Conservation (phyloP, 176 grass and related monocot genomes). For the Eragrostis curvula region DNA sequence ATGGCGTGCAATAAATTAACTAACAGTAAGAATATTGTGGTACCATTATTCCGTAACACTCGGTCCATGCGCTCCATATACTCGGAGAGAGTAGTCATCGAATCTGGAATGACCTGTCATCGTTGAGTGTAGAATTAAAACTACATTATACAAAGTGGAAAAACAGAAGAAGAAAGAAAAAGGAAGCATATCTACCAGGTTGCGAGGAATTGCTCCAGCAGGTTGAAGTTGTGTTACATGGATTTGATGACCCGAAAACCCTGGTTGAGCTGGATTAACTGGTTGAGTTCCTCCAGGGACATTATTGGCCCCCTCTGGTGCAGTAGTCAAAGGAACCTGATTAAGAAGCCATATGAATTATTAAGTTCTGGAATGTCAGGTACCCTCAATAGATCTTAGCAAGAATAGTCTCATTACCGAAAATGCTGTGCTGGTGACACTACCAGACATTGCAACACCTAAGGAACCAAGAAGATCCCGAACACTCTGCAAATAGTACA, state of each 20-base stretch:
- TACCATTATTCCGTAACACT: conserved; percentile 78
- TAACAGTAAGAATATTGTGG: conserved; percentile 15
- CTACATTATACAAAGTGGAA: conserved; percentile 18
- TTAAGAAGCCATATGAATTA: conserved; percentile 30
- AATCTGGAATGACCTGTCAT: conserved; percentile 85
- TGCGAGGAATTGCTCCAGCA: conserved; percentile 45
- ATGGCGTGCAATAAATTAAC: conserved; percentile 37
- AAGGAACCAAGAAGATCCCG: conserved; percentile 76
- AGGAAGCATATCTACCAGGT: conserved; percentile 48
- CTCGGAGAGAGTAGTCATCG: conserved; percentile 70
- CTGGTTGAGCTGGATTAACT: conserved; percentile 56
- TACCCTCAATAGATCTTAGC: conserved; percentile 6
- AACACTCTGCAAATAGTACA: conserved; percentile 64
- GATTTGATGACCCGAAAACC: conserved; percentile 75
- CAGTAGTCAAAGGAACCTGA: conserved; percentile 58
- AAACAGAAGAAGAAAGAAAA: conserved; percentile 4
- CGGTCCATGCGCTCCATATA: conserved; percentile 79
- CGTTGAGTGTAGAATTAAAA: conserved; percentile 24
- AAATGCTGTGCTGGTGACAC: conserved; percentile 53
- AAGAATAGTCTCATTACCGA: conserved; percentile 44
- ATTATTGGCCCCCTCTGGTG: conserved; percentile 65
- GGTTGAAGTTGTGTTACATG: conserved; percentile 70
- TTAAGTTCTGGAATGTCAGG: conserved; percentile 12
- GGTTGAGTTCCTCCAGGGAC: conserved; percentile 55
- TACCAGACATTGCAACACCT: conserved; percentile 60